Base-by-base conservation (phyloP, 495 filamentous ascomycete species). In the Recurvomyces mirabilis region DNA sequence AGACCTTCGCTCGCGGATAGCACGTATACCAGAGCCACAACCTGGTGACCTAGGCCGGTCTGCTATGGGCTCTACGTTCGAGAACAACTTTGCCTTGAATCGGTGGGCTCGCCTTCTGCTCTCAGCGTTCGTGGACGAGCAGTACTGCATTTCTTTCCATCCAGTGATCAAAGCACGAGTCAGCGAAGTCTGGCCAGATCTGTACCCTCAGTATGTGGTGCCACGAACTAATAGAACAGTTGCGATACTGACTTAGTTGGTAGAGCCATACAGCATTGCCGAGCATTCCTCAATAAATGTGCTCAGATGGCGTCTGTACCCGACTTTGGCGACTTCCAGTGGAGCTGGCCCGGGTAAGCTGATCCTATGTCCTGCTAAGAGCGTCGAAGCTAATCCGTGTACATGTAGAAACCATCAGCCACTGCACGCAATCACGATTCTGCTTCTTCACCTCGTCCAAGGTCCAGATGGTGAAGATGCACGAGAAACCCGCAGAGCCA, bases 291-390 rank as follows among this genome's bases (percentile, higher is more conserved):
- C 10, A 32, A 15, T 12, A 47, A 47, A 28, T 26, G 22, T 30
- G 36, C 34, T 7, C 36, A 47, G 7, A 18, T 47, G 17, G 44
- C 44, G 6, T 47, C 35, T 7, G 41, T 38, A 21, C 10, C 15
- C 30, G 46, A 42, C 3, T 42, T 49, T 17, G 14, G 24, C n/a
- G 20, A 41, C 14, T 49, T 43, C 22, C 25, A 49, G 1, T 49
- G 46, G 38, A 43, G 46, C 46, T 49, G 46, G 38, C 38, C 46
- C 4, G 39, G 38, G 33, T 39, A 47, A 26, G 14, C n/a, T n/a
- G n/a, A n/a, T n/a, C n/a, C n/a, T n/a, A n/a, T n/a, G n/a, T n/a
- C n/a, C n/a, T n/a, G n/a, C n/a, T n/a, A n/a, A n/a, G n/a, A n/a
- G 6, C 14, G 18, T 25, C 7, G 11, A 29, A 5, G 11, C 21